Base-by-base conservation (phyloP, 306 rosid species). In the Pterocarpus macrocarpus region DNA sequence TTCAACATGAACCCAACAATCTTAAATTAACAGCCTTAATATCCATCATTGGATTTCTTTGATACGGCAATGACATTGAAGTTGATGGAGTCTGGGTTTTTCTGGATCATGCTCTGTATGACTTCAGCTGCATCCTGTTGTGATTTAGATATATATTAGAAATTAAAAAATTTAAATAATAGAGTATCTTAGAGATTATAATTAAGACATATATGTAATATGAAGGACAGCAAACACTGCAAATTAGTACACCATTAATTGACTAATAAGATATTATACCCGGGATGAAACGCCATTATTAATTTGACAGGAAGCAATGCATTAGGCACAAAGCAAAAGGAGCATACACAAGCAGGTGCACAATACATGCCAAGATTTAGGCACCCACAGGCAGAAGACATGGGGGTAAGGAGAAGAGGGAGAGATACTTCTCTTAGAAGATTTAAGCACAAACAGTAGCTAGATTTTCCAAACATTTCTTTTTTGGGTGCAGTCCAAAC, bases 81-180 rank as follows among this genome's bases (percentile, higher is more conserved):
- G 64, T 86, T 85, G 78, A 78, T 87, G 16, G 98, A 94, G 50
- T 85, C 87, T 0, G 95, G 98, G 82, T 91, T 94, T 67, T 91
- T 87, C 80, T 85, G 82, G 83, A 94, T 94, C 88, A 89, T 70
- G 81, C 88, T 83, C 76, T 82, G 84, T 65, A 94, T 90, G 52
- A 90, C 91, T 82, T 81, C 83, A n/a, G 97, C 95, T 38, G 95
- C 90, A 88, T 91, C 98, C 98, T 94, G 90, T 81, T 10, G 61
- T 52, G 28, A 81, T 36, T 16, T 59, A 55, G 34, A 43, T 0
- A 64, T 16, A 65, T 3, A 33, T 53, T 30, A 84, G 75, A 30
- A 35, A 64, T 78, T 62, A 4, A 30, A 69, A 63, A 73, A 38
- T 17, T 22, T 22, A 22, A 44, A 50, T 56, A 61, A 39, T 16